phyloP scores from a whole-genome alignment of 2,329 filamentous ascomycete species.

The Penicillium glabrum region DNA sequence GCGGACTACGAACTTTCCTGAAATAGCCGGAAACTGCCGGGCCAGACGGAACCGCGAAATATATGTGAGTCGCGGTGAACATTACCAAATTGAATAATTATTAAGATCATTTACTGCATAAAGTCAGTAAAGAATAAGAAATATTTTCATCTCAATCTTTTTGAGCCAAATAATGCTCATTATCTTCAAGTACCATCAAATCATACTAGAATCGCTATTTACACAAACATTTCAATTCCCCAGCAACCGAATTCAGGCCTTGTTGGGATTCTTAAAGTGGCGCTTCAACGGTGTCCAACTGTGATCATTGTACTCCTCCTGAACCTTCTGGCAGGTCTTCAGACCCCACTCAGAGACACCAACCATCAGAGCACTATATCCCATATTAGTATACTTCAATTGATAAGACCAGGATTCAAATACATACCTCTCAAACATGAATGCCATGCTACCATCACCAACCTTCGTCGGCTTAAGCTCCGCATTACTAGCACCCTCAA shows the following conservation, averaged over 20 bases:
- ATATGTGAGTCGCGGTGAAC: not conserved
- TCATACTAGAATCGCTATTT: conserved; percentile 5
- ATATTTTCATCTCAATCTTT: not conserved
- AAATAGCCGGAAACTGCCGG: not conserved
- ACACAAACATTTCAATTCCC: not conserved
- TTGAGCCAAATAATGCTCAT: not conserved
- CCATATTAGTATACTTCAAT: conserved; percentile 13
- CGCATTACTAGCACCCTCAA: conserved; percentile 55
- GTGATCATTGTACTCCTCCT: conserved; percentile 74
- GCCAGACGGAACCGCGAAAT: not conserved
- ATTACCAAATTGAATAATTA: not conserved
- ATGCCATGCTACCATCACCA: conserved; percentile 61
- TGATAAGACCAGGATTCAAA: not conserved
- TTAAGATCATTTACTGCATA: not conserved
- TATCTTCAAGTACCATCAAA: conserved; percentile 3
- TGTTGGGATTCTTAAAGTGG: conserved; percentile 59
- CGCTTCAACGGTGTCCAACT: conserved; percentile 72
- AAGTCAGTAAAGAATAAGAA: not conserved
- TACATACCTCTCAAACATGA: conserved; percentile 61
- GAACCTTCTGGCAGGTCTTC: conserved; percentile 68
- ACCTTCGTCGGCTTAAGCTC: conserved; percentile 58
- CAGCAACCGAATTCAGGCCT: conserved; percentile 17
- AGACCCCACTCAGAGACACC: conserved; percentile 73
- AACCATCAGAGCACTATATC: conserved; percentile 61
- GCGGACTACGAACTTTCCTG: not conserved